A percentile compares a stretch with the other conserved stretches of the same genome.
Evolutionary conservation across 257 asterid species (phyloP).

Genomic region (Solanum commersonii): DNA sequence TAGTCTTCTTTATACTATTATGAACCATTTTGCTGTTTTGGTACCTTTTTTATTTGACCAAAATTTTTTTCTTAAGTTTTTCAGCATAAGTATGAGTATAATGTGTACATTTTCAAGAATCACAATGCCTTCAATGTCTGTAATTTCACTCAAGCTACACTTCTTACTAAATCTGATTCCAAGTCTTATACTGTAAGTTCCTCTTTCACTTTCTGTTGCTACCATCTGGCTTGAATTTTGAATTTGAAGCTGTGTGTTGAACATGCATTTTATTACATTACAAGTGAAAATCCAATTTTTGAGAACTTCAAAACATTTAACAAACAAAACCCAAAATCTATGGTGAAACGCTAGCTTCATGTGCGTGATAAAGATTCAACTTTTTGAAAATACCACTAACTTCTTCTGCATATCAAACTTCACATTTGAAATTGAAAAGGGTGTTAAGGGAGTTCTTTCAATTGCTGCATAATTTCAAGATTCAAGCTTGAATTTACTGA

Average conservation of each 20-base stretch:
- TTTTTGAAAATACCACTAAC: background rate
- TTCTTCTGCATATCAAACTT: background rate
- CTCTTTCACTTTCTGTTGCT: background rate
- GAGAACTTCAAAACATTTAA: background rate
- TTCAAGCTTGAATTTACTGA: background rate
- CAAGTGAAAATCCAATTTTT: no score
- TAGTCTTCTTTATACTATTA: background rate
- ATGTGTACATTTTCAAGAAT: conserved; percentile 82
- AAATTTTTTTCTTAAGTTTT: conserved; percentile 33
- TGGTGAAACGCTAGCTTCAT: no score
- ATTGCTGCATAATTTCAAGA: background rate
- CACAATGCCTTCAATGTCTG: conserved; percentile 55
- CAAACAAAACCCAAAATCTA: background rate
- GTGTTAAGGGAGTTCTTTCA: background rate
- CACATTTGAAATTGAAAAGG: background rate
- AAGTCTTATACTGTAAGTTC: conserved; percentile 52
- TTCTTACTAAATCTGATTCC: conserved; percentile 64
- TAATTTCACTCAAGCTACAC: conserved; percentile 75
- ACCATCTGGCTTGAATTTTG: background rate
- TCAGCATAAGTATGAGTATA: conserved; percentile 59
- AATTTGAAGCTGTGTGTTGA: no score
- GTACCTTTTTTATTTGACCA: background rate
- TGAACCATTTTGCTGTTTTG: background rate
- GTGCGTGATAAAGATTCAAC: no score
- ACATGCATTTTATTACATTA: background rate